A percentile compares a stretch with the other conserved stretches of the same genome.
phyloP scores from a whole-genome alignment of 148 eudicot species.

The Chenopodium suecicum region DNA sequence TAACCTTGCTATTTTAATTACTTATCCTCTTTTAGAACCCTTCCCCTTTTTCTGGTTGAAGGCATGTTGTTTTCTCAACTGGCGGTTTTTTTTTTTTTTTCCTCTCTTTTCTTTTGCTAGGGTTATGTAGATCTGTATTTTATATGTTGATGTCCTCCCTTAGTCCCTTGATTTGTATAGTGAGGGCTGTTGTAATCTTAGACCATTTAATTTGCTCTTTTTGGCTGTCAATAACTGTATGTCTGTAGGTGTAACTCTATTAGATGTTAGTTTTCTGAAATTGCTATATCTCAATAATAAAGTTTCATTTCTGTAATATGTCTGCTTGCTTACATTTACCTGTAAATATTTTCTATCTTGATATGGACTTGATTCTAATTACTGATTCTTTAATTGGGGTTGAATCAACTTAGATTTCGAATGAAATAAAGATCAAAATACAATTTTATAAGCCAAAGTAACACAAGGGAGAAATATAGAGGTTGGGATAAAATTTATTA shows the following conservation, averaged over 20 bases:
- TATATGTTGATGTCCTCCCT: not conserved
- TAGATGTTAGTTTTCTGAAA: not conserved
- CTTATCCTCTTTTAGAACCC: no score
- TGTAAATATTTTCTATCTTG: not conserved
- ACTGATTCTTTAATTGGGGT: not conserved
- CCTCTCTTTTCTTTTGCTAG: not conserved
- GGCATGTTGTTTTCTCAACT: not conserved
- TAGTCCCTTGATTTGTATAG: conserved; percentile 2
- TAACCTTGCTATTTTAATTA: not conserved
- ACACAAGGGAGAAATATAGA: not conserved
- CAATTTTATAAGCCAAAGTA: not conserved
- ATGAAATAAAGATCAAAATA: not conserved
- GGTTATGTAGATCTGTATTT: not conserved
- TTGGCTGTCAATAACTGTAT: not conserved
- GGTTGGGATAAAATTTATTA: not conserved
- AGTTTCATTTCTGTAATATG: not conserved
- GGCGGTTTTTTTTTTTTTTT: not conserved
- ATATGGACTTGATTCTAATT: not conserved
- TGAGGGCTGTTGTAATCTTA: not conserved
- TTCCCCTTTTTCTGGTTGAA: not conserved
- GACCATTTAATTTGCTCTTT: not conserved
- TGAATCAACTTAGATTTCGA: not conserved
- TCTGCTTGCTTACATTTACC: not conserved
- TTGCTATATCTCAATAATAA: not conserved
- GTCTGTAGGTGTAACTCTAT: conserved; percentile 3